Evolutionary conservation across 2,329 filamentous ascomycete genomes (phyloP), one percentile per base, ranked within the genome.

Genomic region (Neopestalotiopsis sp.): DNA sequence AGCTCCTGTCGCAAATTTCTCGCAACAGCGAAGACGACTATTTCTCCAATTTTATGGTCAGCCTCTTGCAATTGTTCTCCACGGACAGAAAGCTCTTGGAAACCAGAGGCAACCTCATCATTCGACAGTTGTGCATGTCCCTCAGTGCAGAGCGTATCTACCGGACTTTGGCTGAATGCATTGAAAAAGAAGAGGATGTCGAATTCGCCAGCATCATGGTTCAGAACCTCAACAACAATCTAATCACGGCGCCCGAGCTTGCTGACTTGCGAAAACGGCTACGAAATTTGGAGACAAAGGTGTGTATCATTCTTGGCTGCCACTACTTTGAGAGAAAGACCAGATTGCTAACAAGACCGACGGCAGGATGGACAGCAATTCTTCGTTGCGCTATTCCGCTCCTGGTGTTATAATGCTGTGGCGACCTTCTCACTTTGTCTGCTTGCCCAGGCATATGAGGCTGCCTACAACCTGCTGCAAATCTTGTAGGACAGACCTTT

Each of bases 141-240:
- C 85, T 99, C 34, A 98, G 95, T 72, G 93, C 96, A 0, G 96
- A 99, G 79, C 90, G 95, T 60, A 99, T 99, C 69, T 99, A 98
- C 77, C 90, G 96, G 40, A 98, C 94, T 2, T 86, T 99, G 72
- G 97, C 96, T 32, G 96, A 99, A 75, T 98, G 96, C 74, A 92
- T 99, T 10, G 96, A 98, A 80, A 97, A 95, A 77, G 96, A 99
- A 79, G 96, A 98, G 81, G 96, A 99, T 78, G 90, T 99, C 57
- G 97, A 99, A 79, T 99, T 99, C 81, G 95, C 96, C 17, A 98
- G 95, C 78, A 98, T 99, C 75, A 99, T 99, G 96, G 94, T 99
- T 38, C 96, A 99, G 79, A 98, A 98, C 76, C 86, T 99, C 66
- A 99, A 99, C 83, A 99, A 99, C 80, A 99, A 99, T 75, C 90